Evolutionary conservation across 2,329 filamentous ascomycete genomes (phyloP).

Genomic region (Colletotrichum graminicola): DNA sequence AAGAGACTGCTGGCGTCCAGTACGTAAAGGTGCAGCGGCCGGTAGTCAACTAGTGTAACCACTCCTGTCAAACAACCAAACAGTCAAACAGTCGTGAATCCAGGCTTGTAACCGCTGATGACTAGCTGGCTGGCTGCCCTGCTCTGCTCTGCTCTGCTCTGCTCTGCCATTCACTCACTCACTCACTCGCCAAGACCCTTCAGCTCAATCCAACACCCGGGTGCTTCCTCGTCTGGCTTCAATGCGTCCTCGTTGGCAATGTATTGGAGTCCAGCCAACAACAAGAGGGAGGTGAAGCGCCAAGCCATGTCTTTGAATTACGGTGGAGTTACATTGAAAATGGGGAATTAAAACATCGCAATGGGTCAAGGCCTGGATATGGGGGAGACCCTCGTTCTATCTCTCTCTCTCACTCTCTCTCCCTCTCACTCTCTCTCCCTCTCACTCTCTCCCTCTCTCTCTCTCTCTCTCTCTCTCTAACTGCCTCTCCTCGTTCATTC

Average conservation of each 20-base stretch:
- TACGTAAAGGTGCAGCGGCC: constrained; percentile 37
- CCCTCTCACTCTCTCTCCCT: not conserved
- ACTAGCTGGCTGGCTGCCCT: too few relatives aligned
- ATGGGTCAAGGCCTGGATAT: constrained; percentile 4
- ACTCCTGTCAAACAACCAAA: not conserved
- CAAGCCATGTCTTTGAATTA: constrained; percentile 32
- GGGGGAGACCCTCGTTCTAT: not conserved
- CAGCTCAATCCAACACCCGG: too few relatives aligned
- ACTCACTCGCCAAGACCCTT: not conserved
- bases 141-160: not conserved
- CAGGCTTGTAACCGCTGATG: not conserved
- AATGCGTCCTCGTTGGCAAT: not conserved
- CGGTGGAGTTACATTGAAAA: not conserved
- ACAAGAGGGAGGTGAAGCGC: constrained; percentile 7
- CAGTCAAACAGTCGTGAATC: not conserved
- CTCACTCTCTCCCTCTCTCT: too few relatives aligned
- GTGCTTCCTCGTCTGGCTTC: not conserved
- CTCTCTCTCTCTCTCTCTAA: not conserved
- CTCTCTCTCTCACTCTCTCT: not conserved
- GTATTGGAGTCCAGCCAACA: constrained; percentile 6
- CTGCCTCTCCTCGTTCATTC: not conserved
- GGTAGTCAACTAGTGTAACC: constrained; percentile 3
- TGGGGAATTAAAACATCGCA: constrained; percentile 6
- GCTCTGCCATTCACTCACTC: not conserved
- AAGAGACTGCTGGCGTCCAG: constrained; percentile 25